Evolutionary conservation across 164 flowering plant genomes (phyloP), one percentile per base, ranked within the genome.

Genomic region (Euptelea pleiosperma): DNA sequence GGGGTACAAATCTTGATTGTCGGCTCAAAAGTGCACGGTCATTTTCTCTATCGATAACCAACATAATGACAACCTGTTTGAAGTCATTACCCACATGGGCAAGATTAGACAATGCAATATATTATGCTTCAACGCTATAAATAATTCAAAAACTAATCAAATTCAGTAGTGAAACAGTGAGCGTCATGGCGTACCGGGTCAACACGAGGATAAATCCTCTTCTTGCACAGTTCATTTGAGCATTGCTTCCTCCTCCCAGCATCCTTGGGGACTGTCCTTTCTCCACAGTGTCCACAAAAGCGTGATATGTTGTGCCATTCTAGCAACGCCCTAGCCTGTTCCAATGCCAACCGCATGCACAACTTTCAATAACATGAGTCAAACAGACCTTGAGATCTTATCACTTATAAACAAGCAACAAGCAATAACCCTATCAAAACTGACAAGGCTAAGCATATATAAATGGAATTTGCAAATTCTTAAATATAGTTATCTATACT

Each of bases 251-350:
- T 69, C 60, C 82, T 83, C 63, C 97, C 97, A 57, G 86, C 96
- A 74, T 93, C 99, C 64, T 37, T 77, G 16, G 95, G 79, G 6
- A 82, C 64, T 4, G 85, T 82, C 56, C 63, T 78, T 31, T 36
- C 76, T 39, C 99, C 97, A 75, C 99, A 93, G 28, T 71, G 59
- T 46, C 97, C 97, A 74, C 96, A 93, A 71, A 82, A 90, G n/a
- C 81, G 71, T 24, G 96, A 77, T 8, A 60, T 49, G 28, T 50
- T 70, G 70, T 86, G 94, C 99, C 97, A 93, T 62, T 93, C 97
- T 28, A 90, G 76, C 78, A 93, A 76, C 18, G 97, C 92, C 71
- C 81, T 83, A 31, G 89, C 97, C 98, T 93, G 72, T 65, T 53
- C 57, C 57, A 68, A 62, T 60, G 31, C 30, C 36, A 62, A 41